These are phyloP conservation scores for Fusarium tricinctum DNA, from an alignment of 2,329 filamentous ascomycete genomes.

Conservation along the genomic window DNA sequence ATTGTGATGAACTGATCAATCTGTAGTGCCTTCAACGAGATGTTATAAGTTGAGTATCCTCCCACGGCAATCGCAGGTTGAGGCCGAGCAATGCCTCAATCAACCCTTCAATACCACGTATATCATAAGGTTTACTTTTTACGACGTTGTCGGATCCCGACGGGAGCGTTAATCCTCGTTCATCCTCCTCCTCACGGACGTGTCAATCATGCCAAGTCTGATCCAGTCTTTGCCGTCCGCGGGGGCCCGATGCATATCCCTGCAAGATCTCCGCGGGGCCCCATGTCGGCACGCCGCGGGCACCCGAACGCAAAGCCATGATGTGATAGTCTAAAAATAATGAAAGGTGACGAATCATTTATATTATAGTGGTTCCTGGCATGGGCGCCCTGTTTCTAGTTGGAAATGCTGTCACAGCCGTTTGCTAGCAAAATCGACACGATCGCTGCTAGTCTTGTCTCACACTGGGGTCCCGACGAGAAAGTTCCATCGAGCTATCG, in stretches of 20 bases:
- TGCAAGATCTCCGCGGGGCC: not conserved
- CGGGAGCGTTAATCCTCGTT: not conserved
- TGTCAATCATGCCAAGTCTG: not conserved
- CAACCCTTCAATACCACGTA: not conserved
- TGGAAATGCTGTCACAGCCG: no score
- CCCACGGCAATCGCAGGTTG: no score
- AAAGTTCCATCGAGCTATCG: no score
- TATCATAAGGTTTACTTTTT: not conserved
- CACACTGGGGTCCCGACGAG: no score
- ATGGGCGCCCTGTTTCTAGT: no score
- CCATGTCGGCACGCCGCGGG: conserved; percentile 14
- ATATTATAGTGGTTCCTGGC: not conserved
- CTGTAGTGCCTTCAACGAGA: not conserved
- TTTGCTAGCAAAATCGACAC: no score
- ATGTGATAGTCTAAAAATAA: not conserved
- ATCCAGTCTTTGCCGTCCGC: not conserved
- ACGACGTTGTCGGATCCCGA: not conserved
- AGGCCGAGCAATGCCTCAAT: not conserved
- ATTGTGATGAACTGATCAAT: not conserved
- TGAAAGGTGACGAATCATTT: not conserved
- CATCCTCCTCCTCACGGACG: no score
- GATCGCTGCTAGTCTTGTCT: no score
- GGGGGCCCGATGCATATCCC: not conserved
- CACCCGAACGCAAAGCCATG: not conserved
- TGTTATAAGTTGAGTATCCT: not conserved